phyloP scores from a whole-genome alignment of 345 rosid genomes.

The Punica granatum region DNA sequence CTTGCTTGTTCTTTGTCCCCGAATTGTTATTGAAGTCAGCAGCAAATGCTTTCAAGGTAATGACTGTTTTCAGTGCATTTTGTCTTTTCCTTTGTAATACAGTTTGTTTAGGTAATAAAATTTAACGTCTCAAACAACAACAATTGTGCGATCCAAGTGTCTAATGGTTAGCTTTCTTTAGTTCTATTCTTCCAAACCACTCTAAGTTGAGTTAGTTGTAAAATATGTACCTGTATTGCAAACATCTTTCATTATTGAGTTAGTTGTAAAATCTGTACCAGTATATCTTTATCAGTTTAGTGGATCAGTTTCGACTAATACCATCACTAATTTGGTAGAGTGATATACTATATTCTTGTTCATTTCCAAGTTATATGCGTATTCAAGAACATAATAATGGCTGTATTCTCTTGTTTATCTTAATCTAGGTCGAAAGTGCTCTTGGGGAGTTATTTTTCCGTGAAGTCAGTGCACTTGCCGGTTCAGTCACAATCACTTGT shows the following conservation, averaged over 20 bases:
- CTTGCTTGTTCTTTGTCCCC: conserved; percentile 89
- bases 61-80: conserved; percentile 6
- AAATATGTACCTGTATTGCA: no score
- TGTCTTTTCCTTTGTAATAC: background rate
- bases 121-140: background rate
- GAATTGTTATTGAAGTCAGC: conserved; percentile 82
- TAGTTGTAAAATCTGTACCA: background rate
- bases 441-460: conserved; percentile 46
- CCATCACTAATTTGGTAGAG: background rate
- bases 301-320: no score
- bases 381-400: background rate
- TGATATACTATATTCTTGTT: background rate
- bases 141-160: background rate
- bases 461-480: conserved; percentile 70
- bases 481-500: conserved; percentile 82
- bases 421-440: conserved; percentile 48
- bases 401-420: conserved; percentile 5
- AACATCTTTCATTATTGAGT: background rate
- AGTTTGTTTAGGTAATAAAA: background rate
- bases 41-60: conserved; percentile 56
- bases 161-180: background rate
- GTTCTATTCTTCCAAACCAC: background rate
- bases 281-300: background rate
- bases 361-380: background rate
- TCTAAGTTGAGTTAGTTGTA: no score